Percentiles rank a stretch among this genome's conserved stretches.
Conservation (phyloP, 2,329 filamentous ascomycete species). For the Graphilbum sp. region DNA sequence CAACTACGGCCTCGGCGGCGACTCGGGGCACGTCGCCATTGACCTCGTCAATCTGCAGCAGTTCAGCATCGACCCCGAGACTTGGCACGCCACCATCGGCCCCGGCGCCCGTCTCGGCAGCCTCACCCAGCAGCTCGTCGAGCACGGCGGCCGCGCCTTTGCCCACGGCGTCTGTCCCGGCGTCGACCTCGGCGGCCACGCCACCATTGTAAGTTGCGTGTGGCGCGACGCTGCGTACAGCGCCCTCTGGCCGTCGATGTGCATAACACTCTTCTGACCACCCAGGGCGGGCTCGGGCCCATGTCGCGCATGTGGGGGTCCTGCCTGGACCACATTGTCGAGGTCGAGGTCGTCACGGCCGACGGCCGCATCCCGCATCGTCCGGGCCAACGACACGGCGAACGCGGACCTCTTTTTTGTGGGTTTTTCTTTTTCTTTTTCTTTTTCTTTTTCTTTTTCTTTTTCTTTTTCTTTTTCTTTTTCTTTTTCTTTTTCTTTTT, state of each 20-base stretch:
- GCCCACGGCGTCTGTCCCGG: constrained; percentile 43
- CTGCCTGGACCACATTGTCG: constrained; percentile 36
- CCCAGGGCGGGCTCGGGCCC: constrained; percentile 39
- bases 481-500: not conserved
- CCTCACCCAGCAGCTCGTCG: constrained; percentile 31
- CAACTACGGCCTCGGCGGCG: constrained; percentile 27
- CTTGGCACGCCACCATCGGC: constrained; percentile 38
- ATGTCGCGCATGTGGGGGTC: constrained; percentile 43
- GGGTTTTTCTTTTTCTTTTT: constrained; percentile 8
- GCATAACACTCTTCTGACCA: no score
- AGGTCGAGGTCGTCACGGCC: constrained; percentile 38
- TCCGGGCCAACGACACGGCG: constrained; percentile 26
- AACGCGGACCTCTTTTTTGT: constrained; percentile 39
- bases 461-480: constrained; percentile 26
- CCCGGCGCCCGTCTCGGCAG: constrained; percentile 35
- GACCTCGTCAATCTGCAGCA: constrained; percentile 36
- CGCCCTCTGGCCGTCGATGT: no score
- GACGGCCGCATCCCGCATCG: constrained; percentile 33
- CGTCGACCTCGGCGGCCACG: constrained; percentile 42
- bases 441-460: constrained; percentile 22
- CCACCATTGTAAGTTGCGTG: constrained; percentile 18
- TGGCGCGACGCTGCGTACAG: no score
- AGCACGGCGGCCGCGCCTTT: constrained; percentile 37
- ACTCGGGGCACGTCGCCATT: constrained; percentile 36
- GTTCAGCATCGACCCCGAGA: constrained; percentile 34